A percentile compares a stretch with the other conserved stretches of the same genome.
These are phyloP conservation scores for Trichoderma endophyticum DNA, from an alignment of 2,329 filamentous ascomycete genomes.

Conservation along the genomic window DNA sequence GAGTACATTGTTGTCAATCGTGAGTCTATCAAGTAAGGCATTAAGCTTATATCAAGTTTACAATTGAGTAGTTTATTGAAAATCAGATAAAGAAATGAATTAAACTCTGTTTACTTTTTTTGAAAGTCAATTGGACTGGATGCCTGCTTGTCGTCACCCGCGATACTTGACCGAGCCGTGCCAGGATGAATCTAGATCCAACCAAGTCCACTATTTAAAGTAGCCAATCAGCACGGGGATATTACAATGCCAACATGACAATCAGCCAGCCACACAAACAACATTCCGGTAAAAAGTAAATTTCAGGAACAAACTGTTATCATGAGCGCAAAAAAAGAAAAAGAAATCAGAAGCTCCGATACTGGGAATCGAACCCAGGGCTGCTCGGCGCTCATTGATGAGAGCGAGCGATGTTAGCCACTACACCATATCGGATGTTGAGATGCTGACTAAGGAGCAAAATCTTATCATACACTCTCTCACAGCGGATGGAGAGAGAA, in stretches of 20 bases:
- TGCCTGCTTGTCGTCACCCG: background rate
- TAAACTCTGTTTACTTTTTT: background rate
- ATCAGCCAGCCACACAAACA: background rate
- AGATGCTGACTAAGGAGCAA: background rate
- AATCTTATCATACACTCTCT: background rate
- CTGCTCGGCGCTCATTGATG: constrained; percentile 18
- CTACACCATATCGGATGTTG: constrained; percentile 35
- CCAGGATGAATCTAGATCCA: background rate
- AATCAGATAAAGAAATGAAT: background rate
- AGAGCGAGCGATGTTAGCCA: constrained; percentile 37
- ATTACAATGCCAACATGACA: background rate
- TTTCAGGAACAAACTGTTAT: background rate
- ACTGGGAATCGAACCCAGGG: constrained; percentile 23
- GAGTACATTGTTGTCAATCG: background rate
- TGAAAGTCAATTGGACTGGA: background rate
- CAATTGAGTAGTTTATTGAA: background rate
- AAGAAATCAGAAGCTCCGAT: constrained; percentile 14
- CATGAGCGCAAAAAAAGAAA: background rate
- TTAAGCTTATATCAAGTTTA: background rate
- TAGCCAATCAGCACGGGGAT: background rate
- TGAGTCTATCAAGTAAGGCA: background rate
- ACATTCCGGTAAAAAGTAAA: background rate
- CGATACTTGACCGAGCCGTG: background rate
- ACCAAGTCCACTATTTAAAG: background rate
- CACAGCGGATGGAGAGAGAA: background rate